Evolutionary conservation across 352 stramenopile species (phyloP).

Genomic region (Pythium aristosporum): DNA sequence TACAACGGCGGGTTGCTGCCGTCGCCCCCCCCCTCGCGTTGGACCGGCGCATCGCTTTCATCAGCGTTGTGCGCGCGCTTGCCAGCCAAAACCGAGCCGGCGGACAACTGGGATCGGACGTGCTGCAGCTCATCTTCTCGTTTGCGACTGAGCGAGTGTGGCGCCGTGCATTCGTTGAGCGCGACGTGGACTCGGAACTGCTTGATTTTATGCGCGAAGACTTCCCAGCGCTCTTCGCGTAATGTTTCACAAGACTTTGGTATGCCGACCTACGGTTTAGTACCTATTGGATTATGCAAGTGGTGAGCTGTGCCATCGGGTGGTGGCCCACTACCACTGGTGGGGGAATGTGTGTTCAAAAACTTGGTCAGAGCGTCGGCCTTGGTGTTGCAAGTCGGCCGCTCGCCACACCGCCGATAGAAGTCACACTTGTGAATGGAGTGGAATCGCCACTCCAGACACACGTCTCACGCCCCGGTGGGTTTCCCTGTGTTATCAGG

Average conservation of each 20-base stretch:
- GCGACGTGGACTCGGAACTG: conserved; percentile 3
- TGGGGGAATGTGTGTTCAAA: too few species aligned
- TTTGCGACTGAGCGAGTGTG: neutral
- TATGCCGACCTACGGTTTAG: too few species aligned
- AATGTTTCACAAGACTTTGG: neutral
- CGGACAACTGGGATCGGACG: neutral
- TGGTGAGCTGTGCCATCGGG: too few species aligned
- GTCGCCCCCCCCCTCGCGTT: neutral
- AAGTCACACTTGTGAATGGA: too few species aligned
- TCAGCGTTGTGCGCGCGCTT: neutral
- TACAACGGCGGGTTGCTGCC: neutral
- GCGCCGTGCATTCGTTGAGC: neutral
- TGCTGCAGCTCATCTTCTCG: conserved; percentile 1
- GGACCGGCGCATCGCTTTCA: neutral
- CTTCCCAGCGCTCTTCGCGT: neutral
- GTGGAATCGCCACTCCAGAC: too few species aligned
- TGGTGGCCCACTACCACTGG: too few species aligned
- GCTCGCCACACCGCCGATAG: too few species aligned
- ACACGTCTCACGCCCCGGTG: too few species aligned
- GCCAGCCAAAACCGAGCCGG: neutral
- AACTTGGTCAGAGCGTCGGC: too few species aligned
- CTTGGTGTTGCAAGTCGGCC: too few species aligned
- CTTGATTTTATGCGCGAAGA: neutral
- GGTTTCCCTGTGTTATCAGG: too few species aligned
- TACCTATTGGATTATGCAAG: too few species aligned